Conservation (phyloP, 75 land plant genomes). For the Selaginella tamariscina region DNA sequence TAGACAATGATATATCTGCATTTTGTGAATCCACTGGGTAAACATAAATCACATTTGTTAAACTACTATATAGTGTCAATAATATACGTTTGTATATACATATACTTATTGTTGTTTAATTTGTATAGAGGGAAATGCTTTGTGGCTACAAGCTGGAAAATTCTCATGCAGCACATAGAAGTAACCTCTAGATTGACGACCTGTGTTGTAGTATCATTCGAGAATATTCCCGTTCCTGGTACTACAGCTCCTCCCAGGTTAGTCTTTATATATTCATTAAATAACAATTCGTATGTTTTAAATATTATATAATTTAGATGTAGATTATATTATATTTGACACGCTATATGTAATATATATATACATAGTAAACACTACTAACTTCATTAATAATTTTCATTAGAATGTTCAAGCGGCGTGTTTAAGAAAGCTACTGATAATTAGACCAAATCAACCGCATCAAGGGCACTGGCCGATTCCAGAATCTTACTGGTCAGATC, state of each 20-base stretch:
- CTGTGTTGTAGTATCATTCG: constrained; percentile 28
- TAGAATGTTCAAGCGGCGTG: constrained; percentile 24
- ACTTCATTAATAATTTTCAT: too few species aligned
- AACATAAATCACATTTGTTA: background rate
- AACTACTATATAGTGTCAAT: background rate
- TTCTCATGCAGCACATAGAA: constrained; percentile 28
- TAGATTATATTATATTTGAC: too few species aligned
- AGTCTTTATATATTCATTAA: background rate
- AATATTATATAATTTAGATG: background rate
- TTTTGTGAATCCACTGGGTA: constrained; percentile 28
- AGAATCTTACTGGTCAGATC: constrained; percentile 29
- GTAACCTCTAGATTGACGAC: constrained; percentile 25
- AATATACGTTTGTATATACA: background rate
- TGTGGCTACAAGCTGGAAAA: constrained; percentile 30
- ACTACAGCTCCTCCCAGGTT: constrained; percentile 24
- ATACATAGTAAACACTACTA: too few species aligned
- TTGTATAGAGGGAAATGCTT: constrained; percentile 24
- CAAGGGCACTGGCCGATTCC: constrained; percentile 33
- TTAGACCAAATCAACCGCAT: constrained; percentile 24
- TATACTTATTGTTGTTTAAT: background rate
- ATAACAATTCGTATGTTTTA: background rate
- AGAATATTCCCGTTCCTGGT: constrained; percentile 22
- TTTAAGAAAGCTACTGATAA: constrained; percentile 19
- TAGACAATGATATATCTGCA: constrained; percentile 24
- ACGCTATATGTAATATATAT: too few species aligned